Evolutionary conservation across 208 protist genomes (phyloP).

Genomic region (Jaenimonas drosophilae): DNA sequence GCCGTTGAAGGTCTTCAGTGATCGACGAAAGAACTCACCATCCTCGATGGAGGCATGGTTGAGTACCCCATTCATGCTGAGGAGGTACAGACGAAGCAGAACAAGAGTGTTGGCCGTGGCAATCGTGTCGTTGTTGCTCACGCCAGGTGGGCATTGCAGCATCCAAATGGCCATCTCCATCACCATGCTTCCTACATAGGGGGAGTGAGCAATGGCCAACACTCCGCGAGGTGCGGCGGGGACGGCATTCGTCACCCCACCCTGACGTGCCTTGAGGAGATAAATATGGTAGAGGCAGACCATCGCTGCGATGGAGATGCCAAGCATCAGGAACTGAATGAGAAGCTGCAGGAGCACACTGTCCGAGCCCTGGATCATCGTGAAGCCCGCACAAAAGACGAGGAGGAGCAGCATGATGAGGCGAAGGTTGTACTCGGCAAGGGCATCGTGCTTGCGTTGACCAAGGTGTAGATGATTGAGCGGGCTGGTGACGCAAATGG

Average conservation of each 20-base stretch:
- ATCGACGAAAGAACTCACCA: background rate
- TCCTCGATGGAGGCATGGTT: slow-evolving; percentile 22
- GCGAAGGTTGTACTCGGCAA: background rate
- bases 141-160: slow-evolving; percentile 41
- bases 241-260: background rate
- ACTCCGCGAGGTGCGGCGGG: background rate
- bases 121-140: slow-evolving; percentile 8
- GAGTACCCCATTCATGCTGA: no score
- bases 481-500: background rate
- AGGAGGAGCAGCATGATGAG: background rate
- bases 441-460: background rate
- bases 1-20: background rate
- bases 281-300: slow-evolving; percentile 1
- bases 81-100: slow-evolving; percentile 55
- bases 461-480: background rate
- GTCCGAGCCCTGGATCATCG: background rate
- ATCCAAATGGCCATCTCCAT: slow-evolving; percentile 65
- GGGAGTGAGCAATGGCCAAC: slow-evolving; percentile 8
- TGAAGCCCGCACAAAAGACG: background rate
- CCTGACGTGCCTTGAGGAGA: background rate
- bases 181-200: slow-evolving; percentile 20
- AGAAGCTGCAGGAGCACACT: background rate
- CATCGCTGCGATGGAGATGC: background rate
- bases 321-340: background rate
- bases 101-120: slow-evolving; percentile 41